Evolutionary conservation across 2,329 filamentous ascomycete genomes (phyloP), one percentile per base, ranked within the genome.

Genomic region (Cladorrhinum sp.): DNA sequence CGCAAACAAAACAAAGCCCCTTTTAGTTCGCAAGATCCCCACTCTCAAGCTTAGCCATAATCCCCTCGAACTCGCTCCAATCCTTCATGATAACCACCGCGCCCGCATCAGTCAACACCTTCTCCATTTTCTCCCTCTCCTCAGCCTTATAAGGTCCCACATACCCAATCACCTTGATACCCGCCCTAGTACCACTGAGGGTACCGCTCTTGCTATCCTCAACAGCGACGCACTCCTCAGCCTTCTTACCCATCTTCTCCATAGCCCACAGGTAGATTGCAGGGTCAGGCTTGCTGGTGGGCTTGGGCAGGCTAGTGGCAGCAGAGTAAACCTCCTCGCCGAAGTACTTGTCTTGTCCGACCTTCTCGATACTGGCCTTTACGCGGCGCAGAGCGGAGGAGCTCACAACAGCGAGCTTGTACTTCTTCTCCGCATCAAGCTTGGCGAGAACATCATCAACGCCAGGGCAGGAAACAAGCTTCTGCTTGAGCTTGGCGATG

Each of bases 191-290:
- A 61, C 75, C 81, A 66, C 90, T 91, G 60, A 89, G 84, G 49
- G 90, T 90, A 63, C 92, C 92, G 68, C 88, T 92, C 83, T 90
- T 91, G 81, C 87, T 91, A 79, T 96, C 92, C 81, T 96, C 92
- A 61, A 96, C 85, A 23, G 92, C 90, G 29, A 96, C 81, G 66
- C 84, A 87, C 80, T 96, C 88, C 51, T 79, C 78, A 1, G 91
- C 79, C 69, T 82, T 84, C 76, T 89, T 89, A 63, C 88, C 88
- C 55, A 96, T 81, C 72, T 85, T 78, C 76, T 92, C 78, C 72
- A 92, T 84, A 22, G 92, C 90, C 74, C 88, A 83, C 65, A 92
- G 77, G 79, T 96, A 96, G 76, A 96, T 89, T 67, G 91, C 90
- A 18, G 93, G 92, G 76, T 96, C 90, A 16, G 92, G 92, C 84